Evolutionary conservation across 345 rosid species (phyloP), one percentile per base, ranked within the genome.

Genomic region (Fremontodendron californicum): DNA sequence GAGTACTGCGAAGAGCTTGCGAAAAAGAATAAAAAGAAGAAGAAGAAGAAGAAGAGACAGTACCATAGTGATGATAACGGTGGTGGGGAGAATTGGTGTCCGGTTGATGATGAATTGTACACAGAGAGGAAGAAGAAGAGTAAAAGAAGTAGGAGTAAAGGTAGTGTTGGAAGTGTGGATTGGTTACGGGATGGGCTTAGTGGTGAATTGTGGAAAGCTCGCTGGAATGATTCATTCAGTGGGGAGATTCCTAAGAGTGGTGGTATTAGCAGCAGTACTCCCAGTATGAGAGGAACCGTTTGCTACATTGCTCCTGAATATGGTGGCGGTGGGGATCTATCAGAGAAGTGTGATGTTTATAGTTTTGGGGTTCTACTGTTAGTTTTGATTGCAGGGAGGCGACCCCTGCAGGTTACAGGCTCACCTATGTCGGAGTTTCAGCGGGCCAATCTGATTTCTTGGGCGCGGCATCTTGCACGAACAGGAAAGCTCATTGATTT

Each of bases 201-300:
- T 4, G 92, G 97, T 9, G 98, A 94, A 48, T 85, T 90, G 2
- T 87, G 90, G 84, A 85, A 85, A 82, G 89, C 82, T 45, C 83
- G 79, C 6, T 76, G 65, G 11, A 89, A 82, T 67, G 97, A 90
- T 78, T 90, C 92, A 1, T 75, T 80, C 49, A 88, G 91, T 8
- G 90, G 98, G 37, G 96, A 95, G 77, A 86, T 91, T 48, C 89
- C 91, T 3, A 89, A 79, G 81, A 91, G 97, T 63, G 89, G 92
- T 25, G 95, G 94, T 33, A 78, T 94, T 55, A 86, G 94, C 51
- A 86, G 94, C 51, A 94, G 97, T 81, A 93, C 98, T 1, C 99
- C 98, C 12, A 93, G 99, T 72, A 93, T 93, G 99, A 88, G 99
- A 85, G 99, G 99, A 79, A 95, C 98, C 1, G 89, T 95, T 57